These are phyloP conservation scores for Phytophthora vignae DNA, from an alignment of 352 stramenopile genomes.

Conservation along the genomic window DNA sequence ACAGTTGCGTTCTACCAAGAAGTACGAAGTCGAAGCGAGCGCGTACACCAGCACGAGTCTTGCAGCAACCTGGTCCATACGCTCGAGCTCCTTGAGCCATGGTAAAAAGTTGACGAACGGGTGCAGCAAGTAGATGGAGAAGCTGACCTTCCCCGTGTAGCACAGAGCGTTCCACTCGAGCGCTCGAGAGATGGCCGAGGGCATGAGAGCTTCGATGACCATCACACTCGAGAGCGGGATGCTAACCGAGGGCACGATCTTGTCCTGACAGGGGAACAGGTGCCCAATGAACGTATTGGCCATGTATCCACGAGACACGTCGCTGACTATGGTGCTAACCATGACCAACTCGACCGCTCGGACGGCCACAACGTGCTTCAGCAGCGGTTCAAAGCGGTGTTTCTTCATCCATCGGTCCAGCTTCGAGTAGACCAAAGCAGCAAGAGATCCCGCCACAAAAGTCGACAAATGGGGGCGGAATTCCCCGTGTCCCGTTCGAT, in stretches of 20 bases:
- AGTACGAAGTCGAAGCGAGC: not conserved
- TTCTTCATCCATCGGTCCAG: slow-evolving; percentile 15
- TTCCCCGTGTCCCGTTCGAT: not conserved
- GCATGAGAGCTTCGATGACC: slow-evolving; percentile 13
- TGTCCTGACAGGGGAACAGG: not conserved
- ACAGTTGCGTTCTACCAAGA: slow-evolving; percentile 3
- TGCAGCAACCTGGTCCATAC: slow-evolving; percentile 11
- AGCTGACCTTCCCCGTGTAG: slow-evolving; percentile 52
- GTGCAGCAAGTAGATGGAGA: slow-evolving; percentile 52
- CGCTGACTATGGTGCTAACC: not conserved
- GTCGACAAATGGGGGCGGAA: slow-evolving; percentile 14
- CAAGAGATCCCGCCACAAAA: slow-evolving; percentile 16
- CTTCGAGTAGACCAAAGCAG: slow-evolving; percentile 6
- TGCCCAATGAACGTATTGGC: not conserved
- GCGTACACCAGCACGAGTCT: slow-evolving; percentile 12
- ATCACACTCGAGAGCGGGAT: not conserved
- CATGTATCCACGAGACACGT: not conserved
- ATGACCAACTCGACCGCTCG: not conserved
- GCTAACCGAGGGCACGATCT: not conserved
- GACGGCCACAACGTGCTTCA: not conserved
- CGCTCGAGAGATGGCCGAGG: slow-evolving; percentile 22
- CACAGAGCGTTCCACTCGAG: slow-evolving; percentile 45
- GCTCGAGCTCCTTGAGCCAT: not conserved
- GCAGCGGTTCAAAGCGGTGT: not conserved
- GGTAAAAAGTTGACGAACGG: slow-evolving; percentile 23